Conservation (phyloP, 805 yeast species). For the Schwanniomyces sp. region DNA sequence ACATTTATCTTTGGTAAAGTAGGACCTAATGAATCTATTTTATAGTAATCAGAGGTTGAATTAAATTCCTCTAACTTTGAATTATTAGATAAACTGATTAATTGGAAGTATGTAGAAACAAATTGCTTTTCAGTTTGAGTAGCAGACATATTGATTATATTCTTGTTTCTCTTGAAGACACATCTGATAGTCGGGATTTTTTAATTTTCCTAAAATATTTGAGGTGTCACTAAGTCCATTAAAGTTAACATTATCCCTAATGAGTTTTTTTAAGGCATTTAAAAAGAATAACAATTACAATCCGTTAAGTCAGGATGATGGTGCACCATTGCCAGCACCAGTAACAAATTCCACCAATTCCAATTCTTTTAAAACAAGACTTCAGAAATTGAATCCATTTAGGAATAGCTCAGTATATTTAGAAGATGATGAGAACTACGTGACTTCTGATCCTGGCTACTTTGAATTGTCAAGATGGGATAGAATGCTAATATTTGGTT, state of each 20-base stretch:
- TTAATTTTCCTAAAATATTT: background rate
- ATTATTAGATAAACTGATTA: slow-evolving; percentile 45
- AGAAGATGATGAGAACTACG: slow-evolving; percentile 43
- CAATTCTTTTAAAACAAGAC: slow-evolving; percentile 24
- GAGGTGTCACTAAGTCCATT: slow-evolving; percentile 1
- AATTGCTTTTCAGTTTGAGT: slow-evolving; percentile 43
- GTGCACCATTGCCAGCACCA: slow-evolving; percentile 39
- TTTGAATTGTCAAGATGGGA: slow-evolving; percentile 47
- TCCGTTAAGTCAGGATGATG: slow-evolving; percentile 33
- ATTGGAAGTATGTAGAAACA: slow-evolving; percentile 47
- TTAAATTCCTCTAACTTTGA: slow-evolving; percentile 31
- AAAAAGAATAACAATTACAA: slow-evolving; percentile 19
- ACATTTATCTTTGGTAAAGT: slow-evolving; percentile 47
- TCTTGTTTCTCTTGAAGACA: background rate
- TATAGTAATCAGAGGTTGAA: slow-evolving; percentile 27
- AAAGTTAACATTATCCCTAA: slow-evolving; percentile 8
- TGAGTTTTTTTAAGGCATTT: slow-evolving; percentile 42
- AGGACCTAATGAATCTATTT: slow-evolving; percentile 40
- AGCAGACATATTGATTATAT: background rate
- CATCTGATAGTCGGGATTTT: background rate
- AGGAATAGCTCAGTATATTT: slow-evolving; percentile 34
- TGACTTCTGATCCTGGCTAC: slow-evolving; percentile 44
- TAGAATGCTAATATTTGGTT: slow-evolving; percentile 44
- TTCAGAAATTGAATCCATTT: slow-evolving; percentile 41
- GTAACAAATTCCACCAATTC: slow-evolving; percentile 24